Evolutionary conservation across 116 monocot genomes (phyloP), one percentile per base, ranked within the genome.

Genomic region (Posidonia oceanica): DNA sequence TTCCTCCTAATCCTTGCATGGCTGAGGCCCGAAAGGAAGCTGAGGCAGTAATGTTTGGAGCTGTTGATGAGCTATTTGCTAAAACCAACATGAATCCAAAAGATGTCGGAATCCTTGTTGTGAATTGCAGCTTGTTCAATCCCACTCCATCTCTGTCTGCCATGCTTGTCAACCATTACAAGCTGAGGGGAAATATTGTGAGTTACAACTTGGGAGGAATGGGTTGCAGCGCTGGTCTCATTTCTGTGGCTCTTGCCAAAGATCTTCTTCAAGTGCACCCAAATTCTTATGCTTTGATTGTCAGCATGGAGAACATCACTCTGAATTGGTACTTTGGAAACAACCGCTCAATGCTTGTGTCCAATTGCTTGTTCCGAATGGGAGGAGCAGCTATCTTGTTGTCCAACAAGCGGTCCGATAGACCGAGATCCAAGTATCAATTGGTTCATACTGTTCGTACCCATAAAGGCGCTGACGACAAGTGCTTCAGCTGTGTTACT

Each of bases 281-380:
- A 23, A 82, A 82, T 56, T 85, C 87, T 17, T 85, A 85, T 42
- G 87, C 91, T 4, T 44, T 91, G 67, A 83, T 91, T 3, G 69
- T 91, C 39, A 87, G 87, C 83, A 91, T 83, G 85, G 91, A 91
- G 76, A 87, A 82, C 74, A 91, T 91, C 75, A 87, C 91, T 0
- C 29, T 84, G 55, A 91, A 85, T 53, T 91, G 91, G 87, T 91
- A 91, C 63, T 84, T 78, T 8, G 91, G 91, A 48, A 91, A 87
- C 72, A 71, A 81, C 41, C 82, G 87, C 0, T 91, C 90, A 1
- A 91, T 76, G 87, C 84, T 91, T 20, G 84, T 91, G 6, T 82
- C 90, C 2, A 91, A 91, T 53, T 91, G 90, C 74, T 67, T 91
- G 59, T 91, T 91, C 75, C 80, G 87, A 3, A 87, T 91, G 86